phyloP scores from a whole-genome alignment of 805 yeast genomes.

The Spencermartinsiella europaea region DNA sequence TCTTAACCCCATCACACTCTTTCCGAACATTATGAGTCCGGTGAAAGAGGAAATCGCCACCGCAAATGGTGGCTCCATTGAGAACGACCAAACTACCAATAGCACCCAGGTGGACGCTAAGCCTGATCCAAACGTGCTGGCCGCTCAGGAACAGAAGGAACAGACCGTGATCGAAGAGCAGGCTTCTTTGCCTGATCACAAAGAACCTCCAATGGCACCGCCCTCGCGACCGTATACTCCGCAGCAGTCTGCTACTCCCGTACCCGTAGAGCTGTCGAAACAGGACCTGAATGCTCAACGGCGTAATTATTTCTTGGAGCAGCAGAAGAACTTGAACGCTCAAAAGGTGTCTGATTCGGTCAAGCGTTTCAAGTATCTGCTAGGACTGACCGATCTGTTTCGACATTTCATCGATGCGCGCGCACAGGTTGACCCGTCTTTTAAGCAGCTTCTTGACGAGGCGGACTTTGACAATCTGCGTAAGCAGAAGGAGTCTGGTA shows the following conservation, averaged over 20 bases:
- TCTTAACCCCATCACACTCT: too few relatives aligned
- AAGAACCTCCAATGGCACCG: too few relatives aligned
- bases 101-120: too few relatives aligned
- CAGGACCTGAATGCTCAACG: slow-evolving; percentile 25
- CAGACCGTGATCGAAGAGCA: too few relatives aligned
- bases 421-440: slow-evolving; percentile 70
- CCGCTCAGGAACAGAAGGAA: too few relatives aligned
- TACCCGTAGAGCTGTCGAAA: slow-evolving; percentile 21
- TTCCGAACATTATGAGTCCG: too few relatives aligned
- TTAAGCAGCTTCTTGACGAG: slow-evolving; percentile 36
- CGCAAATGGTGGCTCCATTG: too few relatives aligned
- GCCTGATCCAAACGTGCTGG: too few relatives aligned
- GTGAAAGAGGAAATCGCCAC: too few relatives aligned
- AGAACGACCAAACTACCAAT: too few relatives aligned
- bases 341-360: slow-evolving; percentile 54
- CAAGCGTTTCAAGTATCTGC: slow-evolving; percentile 69
- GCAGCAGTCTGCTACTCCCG: slow-evolving; percentile 17
- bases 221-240: background rate
- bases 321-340: slow-evolving; percentile 23
- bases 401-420: slow-evolving; percentile 80
- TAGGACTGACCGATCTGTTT: slow-evolving; percentile 80
- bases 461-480: slow-evolving; percentile 23
- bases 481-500: slow-evolving; percentile 16
- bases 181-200: too few relatives aligned
- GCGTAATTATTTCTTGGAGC: slow-evolving; percentile 27